phyloP scores from a whole-genome alignment of 1,284 basidiomycete genomes.

The Rhodotorula glutinis region DNA sequence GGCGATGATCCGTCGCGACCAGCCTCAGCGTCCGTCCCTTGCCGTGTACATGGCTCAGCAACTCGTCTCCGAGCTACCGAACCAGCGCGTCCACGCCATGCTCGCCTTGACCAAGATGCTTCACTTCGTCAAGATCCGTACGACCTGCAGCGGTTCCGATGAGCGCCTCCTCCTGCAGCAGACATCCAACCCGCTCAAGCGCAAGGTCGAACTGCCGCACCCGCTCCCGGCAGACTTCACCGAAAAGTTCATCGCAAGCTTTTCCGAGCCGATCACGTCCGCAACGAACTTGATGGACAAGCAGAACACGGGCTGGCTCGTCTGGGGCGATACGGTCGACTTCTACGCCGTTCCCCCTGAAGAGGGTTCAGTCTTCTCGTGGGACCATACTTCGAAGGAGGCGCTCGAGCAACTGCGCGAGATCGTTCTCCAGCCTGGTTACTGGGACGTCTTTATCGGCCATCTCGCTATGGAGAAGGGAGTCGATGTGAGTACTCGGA shows the following conservation, averaged over 20 bases:
- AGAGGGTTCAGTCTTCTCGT: slow-evolving; percentile 57
- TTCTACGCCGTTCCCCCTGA: slow-evolving; percentile 60
- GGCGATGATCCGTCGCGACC: slow-evolving; percentile 71
- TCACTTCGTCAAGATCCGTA: slow-evolving; percentile 77
- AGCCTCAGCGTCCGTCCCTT: slow-evolving; percentile 61
- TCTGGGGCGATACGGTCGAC: slow-evolving; percentile 71
- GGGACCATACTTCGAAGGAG: slow-evolving; percentile 64
- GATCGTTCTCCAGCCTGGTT: slow-evolving; percentile 57
- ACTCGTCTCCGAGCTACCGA: slow-evolving; percentile 68
- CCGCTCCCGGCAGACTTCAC: slow-evolving; percentile 55
- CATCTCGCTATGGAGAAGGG: slow-evolving; percentile 45
- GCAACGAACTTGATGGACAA: slow-evolving; percentile 66
- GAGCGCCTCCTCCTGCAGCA: slow-evolving; percentile 75
- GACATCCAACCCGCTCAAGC: slow-evolving; percentile 70
- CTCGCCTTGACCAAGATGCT: slow-evolving; percentile 67
- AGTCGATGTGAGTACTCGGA: slow-evolving; percentile 23
- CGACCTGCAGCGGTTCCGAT: slow-evolving; percentile 62
- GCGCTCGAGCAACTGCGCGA: slow-evolving; percentile 61
- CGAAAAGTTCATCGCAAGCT: slow-evolving; percentile 54
- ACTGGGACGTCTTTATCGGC: slow-evolving; percentile 56
- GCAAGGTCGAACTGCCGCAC: slow-evolving; percentile 55
- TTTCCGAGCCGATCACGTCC: slow-evolving; percentile 47
- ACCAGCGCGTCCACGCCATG: slow-evolving; percentile 63
- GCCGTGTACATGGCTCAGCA: slow-evolving; percentile 52
- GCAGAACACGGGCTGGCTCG: slow-evolving; percentile 71